phyloP scores from a whole-genome alignment of 2,329 filamentous ascomycete species.

The Calonectria pseudoturangicola region DNA sequence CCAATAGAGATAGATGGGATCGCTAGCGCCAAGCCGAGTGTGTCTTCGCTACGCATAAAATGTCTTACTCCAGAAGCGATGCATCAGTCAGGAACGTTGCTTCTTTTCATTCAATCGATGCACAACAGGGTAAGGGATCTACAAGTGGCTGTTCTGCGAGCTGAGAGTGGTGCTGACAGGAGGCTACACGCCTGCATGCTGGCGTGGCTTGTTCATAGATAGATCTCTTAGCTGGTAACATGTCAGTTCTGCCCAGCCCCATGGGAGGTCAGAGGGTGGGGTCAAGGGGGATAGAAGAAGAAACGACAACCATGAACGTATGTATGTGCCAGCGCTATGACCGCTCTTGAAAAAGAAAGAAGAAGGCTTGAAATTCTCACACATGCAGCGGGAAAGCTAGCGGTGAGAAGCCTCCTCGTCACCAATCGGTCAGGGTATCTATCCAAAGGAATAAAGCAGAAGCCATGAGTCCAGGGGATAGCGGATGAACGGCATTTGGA shows the following conservation, averaged over 20 bases:
- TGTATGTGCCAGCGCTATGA: neutral
- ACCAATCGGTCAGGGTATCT: neutral
- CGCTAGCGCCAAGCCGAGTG: too few relatives aligned
- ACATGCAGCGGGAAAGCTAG: conserved; percentile 22
- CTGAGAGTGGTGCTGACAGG: neutral
- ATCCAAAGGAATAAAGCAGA: neutral
- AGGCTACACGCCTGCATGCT: neutral
- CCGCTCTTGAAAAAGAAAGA: neutral
- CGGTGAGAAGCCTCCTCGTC: conserved; percentile 6
- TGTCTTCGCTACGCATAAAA: neutral
- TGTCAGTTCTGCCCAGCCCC: neutral
- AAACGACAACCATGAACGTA: neutral
- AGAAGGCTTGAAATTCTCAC: neutral
- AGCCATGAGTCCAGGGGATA: too few relatives aligned
- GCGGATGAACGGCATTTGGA: too few relatives aligned
- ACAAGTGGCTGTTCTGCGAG: neutral
- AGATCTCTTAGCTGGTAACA: neutral
- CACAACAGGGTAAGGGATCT: neutral
- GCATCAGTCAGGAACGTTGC: neutral
- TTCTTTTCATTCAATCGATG: neutral
- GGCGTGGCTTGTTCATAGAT: neutral
- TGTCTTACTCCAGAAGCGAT: neutral
- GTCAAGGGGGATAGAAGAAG: conserved; percentile 2
- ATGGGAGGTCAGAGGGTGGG: neutral
- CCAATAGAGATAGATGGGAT: neutral